phyloP scores from a whole-genome alignment of 169 alveolate genomes.

The Plasmodium gaboni region DNA sequence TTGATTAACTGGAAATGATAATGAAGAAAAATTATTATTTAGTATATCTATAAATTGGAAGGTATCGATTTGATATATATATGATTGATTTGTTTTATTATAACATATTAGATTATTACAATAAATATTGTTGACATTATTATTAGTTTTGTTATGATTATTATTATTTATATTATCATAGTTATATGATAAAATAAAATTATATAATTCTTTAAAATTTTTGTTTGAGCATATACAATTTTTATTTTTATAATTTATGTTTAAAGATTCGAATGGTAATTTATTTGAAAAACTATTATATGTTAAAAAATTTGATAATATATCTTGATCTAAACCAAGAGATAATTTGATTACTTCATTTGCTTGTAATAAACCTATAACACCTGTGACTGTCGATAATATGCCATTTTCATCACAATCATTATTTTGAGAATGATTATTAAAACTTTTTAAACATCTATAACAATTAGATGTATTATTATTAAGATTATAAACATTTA shows the following conservation, averaged over 20 bases:
- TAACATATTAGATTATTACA: too few relatives aligned
- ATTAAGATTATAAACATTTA: constrained; percentile 78
- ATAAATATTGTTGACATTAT: neutral
- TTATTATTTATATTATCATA: constrained; percentile 11
- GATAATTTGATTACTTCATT: constrained; percentile 83
- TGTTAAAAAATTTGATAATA: constrained; percentile 74
- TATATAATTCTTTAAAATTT: neutral
- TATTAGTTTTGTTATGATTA: constrained; percentile 7
- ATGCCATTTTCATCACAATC: constrained; percentile 85
- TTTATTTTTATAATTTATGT: constrained; percentile 75
- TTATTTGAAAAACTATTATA: constrained; percentile 76
- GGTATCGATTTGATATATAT: constrained; percentile 58
- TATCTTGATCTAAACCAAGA: constrained; percentile 72
- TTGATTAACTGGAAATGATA: constrained; percentile 22
- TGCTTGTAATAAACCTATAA: constrained; percentile 84
- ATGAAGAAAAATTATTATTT: constrained; percentile 43
- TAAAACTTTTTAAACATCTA: constrained; percentile 80
- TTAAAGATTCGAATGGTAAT: constrained; percentile 80
- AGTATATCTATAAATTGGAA: constrained; percentile 54
- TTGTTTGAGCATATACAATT: constrained; percentile 69
- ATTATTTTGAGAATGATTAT: constrained; percentile 47
- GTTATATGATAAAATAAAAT: constrained; percentile 32
- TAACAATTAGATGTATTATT: constrained; percentile 77
- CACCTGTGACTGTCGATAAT: constrained; percentile 84
- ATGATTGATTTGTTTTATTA: neutral